phyloP scores from a whole-genome alignment of 352 stramenopile genomes.

The Phytophthora cactorum region DNA sequence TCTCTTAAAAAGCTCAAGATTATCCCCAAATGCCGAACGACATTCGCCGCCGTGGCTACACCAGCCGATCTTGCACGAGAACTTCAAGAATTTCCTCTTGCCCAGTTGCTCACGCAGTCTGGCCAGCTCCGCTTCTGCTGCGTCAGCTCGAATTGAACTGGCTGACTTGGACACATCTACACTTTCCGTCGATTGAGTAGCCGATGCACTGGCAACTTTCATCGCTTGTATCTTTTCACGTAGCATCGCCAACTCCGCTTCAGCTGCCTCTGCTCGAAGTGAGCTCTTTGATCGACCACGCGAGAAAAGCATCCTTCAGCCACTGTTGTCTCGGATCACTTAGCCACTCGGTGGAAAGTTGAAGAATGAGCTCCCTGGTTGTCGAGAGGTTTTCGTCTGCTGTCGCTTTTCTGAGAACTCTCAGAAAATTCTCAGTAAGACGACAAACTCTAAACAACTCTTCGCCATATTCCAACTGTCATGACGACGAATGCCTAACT shows the following conservation, averaged over 20 bases:
- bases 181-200: background rate
- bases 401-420: slow-evolving; percentile 4
- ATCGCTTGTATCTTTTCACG: slow-evolving; percentile 15
- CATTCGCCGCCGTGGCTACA: slow-evolving; percentile 15
- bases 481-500: background rate
- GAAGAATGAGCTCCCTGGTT: slow-evolving; percentile 3
- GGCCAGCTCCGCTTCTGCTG: slow-evolving; percentile 11
- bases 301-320: slow-evolving; percentile 8
- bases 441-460: background rate
- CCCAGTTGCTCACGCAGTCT: slow-evolving; percentile 3
- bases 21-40: background rate
- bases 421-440: background rate
- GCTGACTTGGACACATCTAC: background rate
- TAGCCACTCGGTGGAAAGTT: slow-evolving; percentile 6
- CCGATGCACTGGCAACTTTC: background rate
- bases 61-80: slow-evolving; percentile 21
- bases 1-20: slow-evolving; percentile 3
- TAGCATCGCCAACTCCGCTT: slow-evolving; percentile 9
- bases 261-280: slow-evolving; percentile 7
- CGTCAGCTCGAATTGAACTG: slow-evolving; percentile 14
- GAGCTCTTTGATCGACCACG: slow-evolving; percentile 4
- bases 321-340: background rate
- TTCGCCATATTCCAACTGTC: background rate
- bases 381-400: background rate
- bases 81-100: slow-evolving; percentile 14